These are phyloP conservation scores for Melocanna baccifera DNA, from an alignment of 176 grass and related monocot genomes.

Conservation along the genomic window DNA sequence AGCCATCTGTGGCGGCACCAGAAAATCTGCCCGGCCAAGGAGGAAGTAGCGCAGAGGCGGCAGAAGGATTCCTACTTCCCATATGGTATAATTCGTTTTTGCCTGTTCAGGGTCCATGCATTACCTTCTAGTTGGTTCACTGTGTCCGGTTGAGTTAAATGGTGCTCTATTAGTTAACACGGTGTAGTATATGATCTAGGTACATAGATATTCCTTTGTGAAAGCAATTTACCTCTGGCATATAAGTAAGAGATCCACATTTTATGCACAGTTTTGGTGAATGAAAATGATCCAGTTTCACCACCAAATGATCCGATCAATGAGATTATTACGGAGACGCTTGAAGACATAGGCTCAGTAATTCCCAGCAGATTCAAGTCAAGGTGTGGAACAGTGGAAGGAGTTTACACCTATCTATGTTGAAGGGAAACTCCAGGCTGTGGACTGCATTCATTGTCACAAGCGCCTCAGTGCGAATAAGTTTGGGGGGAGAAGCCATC, in stretches of 20 bases:
- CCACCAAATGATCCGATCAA: slow-evolving; percentile 24
- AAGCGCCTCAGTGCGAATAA: slow-evolving; percentile 57
- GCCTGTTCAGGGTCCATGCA: background rate
- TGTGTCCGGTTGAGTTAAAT: background rate
- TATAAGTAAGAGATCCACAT: background rate
- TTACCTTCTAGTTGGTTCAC: background rate
- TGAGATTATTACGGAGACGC: slow-evolving; percentile 20
- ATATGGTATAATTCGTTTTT: slow-evolving; percentile 27
- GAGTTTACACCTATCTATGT: slow-evolving; percentile 46
- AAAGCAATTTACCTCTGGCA: background rate
- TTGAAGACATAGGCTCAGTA: slow-evolving; percentile 24
- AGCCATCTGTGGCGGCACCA: slow-evolving; percentile 60
- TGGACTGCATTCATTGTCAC: slow-evolving; percentile 47
- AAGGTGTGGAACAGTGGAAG: slow-evolving; percentile 64
- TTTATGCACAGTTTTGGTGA: slow-evolving; percentile 35
- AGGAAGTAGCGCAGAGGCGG: background rate
- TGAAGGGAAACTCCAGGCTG: slow-evolving; percentile 45
- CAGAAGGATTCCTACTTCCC: slow-evolving; percentile 50
- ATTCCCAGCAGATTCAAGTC: slow-evolving; percentile 56
- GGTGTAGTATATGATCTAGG: slow-evolving; percentile 14
- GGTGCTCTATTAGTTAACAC: background rate
- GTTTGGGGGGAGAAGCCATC: slow-evolving; percentile 58
- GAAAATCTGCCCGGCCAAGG: slow-evolving; percentile 52
- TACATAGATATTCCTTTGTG: background rate
- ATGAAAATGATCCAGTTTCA: slow-evolving; percentile 19